Conservation (phyloP, 306 rosid genomes). For the Malus domestica region ASM211411v1 NC_041797.1:35484501-35485000, state of each 20-base stretch:
- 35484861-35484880: not conserved
- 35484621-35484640: not conserved
- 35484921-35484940: not conserved
- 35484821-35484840: not conserved
- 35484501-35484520: slow-evolving; percentile 73
- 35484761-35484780: not conserved
- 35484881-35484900: not conserved
- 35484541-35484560: slow-evolving; percentile 88
- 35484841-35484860: not conserved
- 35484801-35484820: not conserved
- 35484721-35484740: not conserved
- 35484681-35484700: not conserved
- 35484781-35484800: not conserved
- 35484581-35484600: not conserved
- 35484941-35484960: not conserved
- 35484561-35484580: not conserved
- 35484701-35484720: not conserved
- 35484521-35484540: slow-evolving; percentile 61
- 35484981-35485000: slow-evolving; percentile 64
- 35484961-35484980: slow-evolving; percentile 25
- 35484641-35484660: not conserved
- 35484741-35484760: not conserved
- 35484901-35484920: not conserved
- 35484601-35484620: not conserved
- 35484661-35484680: not conserved